These are phyloP conservation scores for Aspergillus mulundensis DNA, from an alignment of 495 filamentous ascomycete species.

Conservation along the genomic window DNA sequence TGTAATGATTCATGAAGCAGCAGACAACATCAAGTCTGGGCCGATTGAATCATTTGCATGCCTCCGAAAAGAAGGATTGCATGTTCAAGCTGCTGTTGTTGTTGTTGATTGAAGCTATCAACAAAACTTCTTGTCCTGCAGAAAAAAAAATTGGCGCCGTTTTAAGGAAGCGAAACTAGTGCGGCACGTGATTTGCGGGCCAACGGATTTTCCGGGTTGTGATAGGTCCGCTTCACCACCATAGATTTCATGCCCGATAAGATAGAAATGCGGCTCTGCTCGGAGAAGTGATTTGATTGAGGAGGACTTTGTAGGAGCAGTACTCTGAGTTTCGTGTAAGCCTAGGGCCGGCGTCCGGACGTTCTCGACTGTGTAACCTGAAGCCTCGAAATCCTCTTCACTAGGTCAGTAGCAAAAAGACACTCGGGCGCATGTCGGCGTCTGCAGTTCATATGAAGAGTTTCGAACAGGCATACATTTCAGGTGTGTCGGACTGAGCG, in stretches of 20 bases:
- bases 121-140: not conserved
- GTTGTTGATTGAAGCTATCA: not conserved
- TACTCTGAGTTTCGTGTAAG: too few species aligned
- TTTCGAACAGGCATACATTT: not conserved
- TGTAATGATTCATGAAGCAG: not conserved
- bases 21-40: not conserved
- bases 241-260: not conserved
- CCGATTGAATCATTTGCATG: not conserved
- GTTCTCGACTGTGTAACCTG: too few species aligned
- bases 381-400: too few species aligned
- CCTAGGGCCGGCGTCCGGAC: too few species aligned
- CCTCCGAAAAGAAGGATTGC: not conserved
- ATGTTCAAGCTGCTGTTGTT: not conserved
- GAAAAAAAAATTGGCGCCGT: conserved; percentile 12
- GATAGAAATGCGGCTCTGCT: not conserved
- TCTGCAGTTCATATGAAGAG: too few species aligned
- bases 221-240: not conserved
- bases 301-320: too few species aligned
- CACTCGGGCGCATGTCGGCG: too few species aligned
- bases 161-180: conserved; percentile 20
- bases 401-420: too few species aligned
- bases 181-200: conserved; percentile 19
- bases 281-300: not conserved
- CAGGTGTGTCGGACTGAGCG: not conserved
- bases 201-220: conserved; percentile 7